Evolutionary conservation across 139 green algal species (phyloP).

Genomic region (Chlorella sp.): DNA sequence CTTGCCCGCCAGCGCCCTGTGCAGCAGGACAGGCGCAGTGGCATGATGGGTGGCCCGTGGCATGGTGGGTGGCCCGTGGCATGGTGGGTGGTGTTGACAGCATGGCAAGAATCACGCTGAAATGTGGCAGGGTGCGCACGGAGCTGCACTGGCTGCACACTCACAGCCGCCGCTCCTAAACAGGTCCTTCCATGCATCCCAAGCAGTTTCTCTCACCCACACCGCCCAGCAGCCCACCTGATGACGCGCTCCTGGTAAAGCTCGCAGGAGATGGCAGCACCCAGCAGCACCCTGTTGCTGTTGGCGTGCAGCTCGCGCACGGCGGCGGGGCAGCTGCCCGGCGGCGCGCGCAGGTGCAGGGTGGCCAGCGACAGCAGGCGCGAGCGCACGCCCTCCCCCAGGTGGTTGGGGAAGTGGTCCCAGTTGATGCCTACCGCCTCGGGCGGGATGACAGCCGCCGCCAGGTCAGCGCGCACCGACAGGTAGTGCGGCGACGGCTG

Average conservation of each 20-base stretch:
- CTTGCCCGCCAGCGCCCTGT: neutral
- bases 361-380: conserved; percentile 34
- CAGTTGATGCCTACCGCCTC: conserved; percentile 4
- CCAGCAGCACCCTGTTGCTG: conserved; percentile 37
- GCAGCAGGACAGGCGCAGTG: too few relatives aligned
- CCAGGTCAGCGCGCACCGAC: neutral
- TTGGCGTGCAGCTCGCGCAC: conserved; percentile 35
- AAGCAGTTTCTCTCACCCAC: neutral
- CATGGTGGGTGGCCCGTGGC: too few relatives aligned
- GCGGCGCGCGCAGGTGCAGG: conserved; percentile 27
- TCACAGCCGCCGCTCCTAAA: too few relatives aligned
- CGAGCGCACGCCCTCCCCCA: conserved; percentile 29
- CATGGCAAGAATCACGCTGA: too few relatives aligned
- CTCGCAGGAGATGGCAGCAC: conserved; percentile 38
- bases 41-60: too few relatives aligned
- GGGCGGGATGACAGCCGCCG: neutral
- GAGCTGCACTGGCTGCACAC: too few relatives aligned
- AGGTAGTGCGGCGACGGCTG: conserved; percentile 3
- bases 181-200: too few relatives aligned
- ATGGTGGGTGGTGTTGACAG: too few relatives aligned
- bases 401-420: conserved; percentile 38
- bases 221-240: neutral
- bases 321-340: neutral
- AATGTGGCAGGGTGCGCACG: too few relatives aligned
- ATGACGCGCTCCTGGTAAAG: conserved; percentile 46